A percentile compares a stretch with the other conserved stretches of the same genome.
Conservation (phyloP, 2,329 filamentous ascomycete species). For the Trichoderma arundinaceum region DNA sequence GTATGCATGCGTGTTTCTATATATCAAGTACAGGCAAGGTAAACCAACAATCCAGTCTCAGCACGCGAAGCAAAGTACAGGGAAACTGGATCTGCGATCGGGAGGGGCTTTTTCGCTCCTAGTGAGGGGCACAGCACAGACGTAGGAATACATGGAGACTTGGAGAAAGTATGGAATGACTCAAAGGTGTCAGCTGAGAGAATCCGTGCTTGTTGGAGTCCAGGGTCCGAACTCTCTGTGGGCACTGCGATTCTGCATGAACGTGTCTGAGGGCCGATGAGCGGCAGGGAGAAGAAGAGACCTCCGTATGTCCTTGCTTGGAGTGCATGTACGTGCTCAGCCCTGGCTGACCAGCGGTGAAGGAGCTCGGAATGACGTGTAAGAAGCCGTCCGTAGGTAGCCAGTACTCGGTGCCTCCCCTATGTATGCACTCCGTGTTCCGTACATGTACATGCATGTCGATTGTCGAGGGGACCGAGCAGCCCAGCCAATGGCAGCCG, state of each 20-base stretch:
- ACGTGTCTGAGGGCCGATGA: background rate
- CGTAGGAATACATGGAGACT: background rate
- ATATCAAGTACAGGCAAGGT: no score
- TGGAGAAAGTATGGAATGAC: slow-evolving; percentile 7
- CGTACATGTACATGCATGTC: background rate
- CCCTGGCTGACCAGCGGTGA: slow-evolving; percentile 23
- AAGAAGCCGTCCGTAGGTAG: background rate
- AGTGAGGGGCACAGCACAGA: background rate
- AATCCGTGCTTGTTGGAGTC: background rate
- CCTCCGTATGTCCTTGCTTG: no score
- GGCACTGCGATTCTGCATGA: slow-evolving; percentile 21
- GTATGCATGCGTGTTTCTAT: background rate
- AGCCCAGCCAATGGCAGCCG: no score
- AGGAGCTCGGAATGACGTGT: background rate
- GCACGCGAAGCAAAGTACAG: background rate
- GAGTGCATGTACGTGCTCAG: no score
- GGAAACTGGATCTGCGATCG: slow-evolving; percentile 1
- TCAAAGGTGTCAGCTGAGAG: slow-evolving; percentile 10
- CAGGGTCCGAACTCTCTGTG: no score
- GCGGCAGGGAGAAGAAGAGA: background rate
- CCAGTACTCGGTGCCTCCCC: background rate
- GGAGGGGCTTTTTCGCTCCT: background rate
- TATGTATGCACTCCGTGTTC: no score
- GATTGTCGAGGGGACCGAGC: no score
- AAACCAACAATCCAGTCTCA: no score